Evolutionary conservation across 2,329 filamentous ascomycete genomes (phyloP).

Genomic region (Trichoderma oligosporum): DNA sequence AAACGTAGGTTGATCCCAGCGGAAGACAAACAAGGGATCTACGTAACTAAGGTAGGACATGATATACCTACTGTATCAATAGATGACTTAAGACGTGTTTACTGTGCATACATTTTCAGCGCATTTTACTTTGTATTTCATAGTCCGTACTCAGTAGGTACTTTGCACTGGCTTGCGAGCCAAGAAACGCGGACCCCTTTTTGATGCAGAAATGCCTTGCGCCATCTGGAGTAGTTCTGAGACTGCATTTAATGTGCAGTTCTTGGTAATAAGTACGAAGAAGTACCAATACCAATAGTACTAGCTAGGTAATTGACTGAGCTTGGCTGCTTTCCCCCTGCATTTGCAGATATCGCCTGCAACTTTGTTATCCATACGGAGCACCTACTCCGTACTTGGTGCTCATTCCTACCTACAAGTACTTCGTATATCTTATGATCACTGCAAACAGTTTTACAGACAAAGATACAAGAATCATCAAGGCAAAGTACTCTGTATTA

Average conservation of each 20-base stretch:
- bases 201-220: conserved; percentile 7
- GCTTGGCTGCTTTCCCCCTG: background rate
- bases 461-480: too few species aligned
- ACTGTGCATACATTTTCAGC: too few species aligned
- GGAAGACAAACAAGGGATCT: too few species aligned
- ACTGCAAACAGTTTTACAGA: background rate
- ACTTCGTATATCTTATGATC: background rate
- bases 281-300: too few species aligned
- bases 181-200: background rate
- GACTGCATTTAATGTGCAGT: background rate
- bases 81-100: too few species aligned
- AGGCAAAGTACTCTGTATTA: too few species aligned
- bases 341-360: background rate
- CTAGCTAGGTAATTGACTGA: background rate
- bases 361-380: background rate
- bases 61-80: too few species aligned
- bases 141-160: too few species aligned
- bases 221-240: background rate
- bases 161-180: background rate
- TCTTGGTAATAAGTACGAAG: too few species aligned
- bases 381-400: background rate
- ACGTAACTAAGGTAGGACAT: too few species aligned
- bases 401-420: background rate
- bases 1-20: too few species aligned
- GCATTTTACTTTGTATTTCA: too few species aligned